Conservation (phyloP, 2,329 filamentous ascomycete genomes). For the Parastagonospora nodorum region DNA sequence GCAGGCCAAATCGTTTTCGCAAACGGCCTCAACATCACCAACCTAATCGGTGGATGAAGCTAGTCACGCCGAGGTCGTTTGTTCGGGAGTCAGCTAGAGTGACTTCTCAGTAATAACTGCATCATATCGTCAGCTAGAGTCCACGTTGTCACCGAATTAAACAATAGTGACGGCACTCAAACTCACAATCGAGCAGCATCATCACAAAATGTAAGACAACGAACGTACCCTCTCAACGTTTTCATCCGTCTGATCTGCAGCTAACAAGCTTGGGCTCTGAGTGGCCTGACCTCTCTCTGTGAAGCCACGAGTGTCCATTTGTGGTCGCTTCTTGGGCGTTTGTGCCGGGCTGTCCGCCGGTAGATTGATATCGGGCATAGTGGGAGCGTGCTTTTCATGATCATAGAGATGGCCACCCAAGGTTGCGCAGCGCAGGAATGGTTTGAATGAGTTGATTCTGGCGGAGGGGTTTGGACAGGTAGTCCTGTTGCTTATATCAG, state of each 20-base stretch:
- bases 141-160: background rate
- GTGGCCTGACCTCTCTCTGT: slow-evolving; percentile 69
- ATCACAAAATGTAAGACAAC: slow-evolving; percentile 23
- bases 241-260: slow-evolving; percentile 67
- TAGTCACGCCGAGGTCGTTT: slow-evolving; percentile 9
- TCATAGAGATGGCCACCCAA: slow-evolving; percentile 83
- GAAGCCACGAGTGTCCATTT: slow-evolving; percentile 66
- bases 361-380: slow-evolving; percentile 46
- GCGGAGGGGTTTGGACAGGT: slow-evolving; percentile 93
- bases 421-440: slow-evolving; percentile 92
- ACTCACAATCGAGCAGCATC: slow-evolving; percentile 4
- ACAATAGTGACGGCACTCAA: slow-evolving; percentile 9
- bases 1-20: too few species aligned
- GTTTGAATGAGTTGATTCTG: slow-evolving; percentile 98
- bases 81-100: slow-evolving; percentile 10
- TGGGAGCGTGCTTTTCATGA: slow-evolving; percentile 56
- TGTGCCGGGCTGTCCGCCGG: slow-evolving; percentile 5
- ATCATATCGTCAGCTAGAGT: background rate
- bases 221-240: slow-evolving; percentile 61
- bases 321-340: slow-evolving; percentile 51
- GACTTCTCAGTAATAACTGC: slow-evolving; percentile 10
- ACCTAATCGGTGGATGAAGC: background rate
- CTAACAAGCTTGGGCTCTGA: slow-evolving; percentile 68
- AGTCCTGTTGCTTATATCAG: slow-evolving; percentile 62
- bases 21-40: too few species aligned